A percentile compares a stretch with the other conserved stretches of the same genome.
phyloP scores from a whole-genome alignment of 129 eudicot species.

The Mikania micrantha region DNA sequence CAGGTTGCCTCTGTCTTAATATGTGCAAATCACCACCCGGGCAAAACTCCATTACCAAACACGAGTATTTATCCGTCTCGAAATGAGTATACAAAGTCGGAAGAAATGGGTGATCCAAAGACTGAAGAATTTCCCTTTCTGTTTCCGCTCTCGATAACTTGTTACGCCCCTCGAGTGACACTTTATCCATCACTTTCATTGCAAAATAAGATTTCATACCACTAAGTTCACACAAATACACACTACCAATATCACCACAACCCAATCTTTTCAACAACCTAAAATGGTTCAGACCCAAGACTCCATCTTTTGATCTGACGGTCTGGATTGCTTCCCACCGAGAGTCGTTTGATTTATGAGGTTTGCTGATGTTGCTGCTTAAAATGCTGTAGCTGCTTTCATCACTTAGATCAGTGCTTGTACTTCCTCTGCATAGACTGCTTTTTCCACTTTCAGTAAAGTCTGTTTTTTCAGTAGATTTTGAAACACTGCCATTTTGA shows the following conservation, averaged over 20 bases:
- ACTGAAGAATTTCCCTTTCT: constrained; percentile 70
- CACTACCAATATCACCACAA: constrained; percentile 86
- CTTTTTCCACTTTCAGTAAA: constrained; percentile 67
- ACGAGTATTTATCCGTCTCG: constrained; percentile 76
- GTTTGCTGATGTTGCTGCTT: constrained; percentile 58
- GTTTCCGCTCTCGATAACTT: constrained; percentile 70
- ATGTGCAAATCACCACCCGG: constrained; percentile 84
- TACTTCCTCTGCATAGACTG: constrained; percentile 71
- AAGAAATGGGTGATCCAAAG: constrained; percentile 75
- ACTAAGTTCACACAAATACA: constrained; percentile 64
- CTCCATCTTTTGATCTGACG: constrained; percentile 54
- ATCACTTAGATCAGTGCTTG: constrained; percentile 74
- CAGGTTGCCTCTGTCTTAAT: constrained; percentile 78
- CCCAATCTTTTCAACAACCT: constrained; percentile 68
- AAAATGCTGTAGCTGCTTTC: constrained; percentile 70
- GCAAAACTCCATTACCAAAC: constrained; percentile 92
- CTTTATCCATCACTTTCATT: constrained; percentile 84
- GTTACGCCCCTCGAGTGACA: constrained; percentile 57
- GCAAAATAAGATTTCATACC: constrained; percentile 66
- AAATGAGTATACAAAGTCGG: constrained; percentile 74
- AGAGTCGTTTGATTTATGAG: constrained; percentile 70
- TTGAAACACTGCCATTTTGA: constrained; percentile 18
- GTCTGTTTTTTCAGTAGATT: constrained; percentile 42
- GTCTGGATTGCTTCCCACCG: constrained; percentile 84
- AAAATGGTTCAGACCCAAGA: constrained; percentile 65